Evolutionary conservation across 345 rosid genomes (phyloP), one percentile per base, ranked within the genome.

Genomic region (Isatis tinctoria): DNA sequence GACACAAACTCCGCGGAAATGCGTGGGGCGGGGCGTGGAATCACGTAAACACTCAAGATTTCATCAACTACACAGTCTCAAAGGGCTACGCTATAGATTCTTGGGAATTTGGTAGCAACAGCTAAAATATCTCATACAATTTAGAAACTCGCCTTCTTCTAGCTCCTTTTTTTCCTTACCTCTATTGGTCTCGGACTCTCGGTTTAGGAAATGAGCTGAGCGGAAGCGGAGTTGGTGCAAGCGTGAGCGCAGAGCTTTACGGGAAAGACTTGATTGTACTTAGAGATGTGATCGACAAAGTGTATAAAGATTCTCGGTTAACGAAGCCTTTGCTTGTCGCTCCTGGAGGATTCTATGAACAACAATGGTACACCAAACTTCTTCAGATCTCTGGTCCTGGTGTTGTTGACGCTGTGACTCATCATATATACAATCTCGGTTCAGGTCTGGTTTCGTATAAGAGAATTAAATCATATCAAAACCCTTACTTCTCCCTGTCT

Each of bases 351-450:
- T 95, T 95, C 83, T 95, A 83, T 72, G 84, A 92, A 10, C 67
- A 49, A 68, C 47, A 72, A 48, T 95, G 99, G 99, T 95, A 73
- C 70, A 73, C 88, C 13, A 83, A 86, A 83, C 81, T 92, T 77
- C 96, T 95, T 70, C 81, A 83, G 75, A 78, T 85, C 78, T 86
- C 99, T 14, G 99, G 99, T 65, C 74, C 86, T 0, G 78, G 83
- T 32, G 83, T 82, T 37, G 67, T 95, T 36, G 79, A 92, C 62
- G 74, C 45, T 1, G 65, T 95, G 85, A 87, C 96, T 71, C 98
- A 92, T 82, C 99, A 95, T 77, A 87, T 95, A 71, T 95, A 95
- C 89, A 95, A 95, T 82, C 85, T 95, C 41, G 99, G 99, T 73
- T 60, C 86, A 85, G 99, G 99, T 92, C 6, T 13, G 44, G 67